Evolutionary conservation across 2,329 filamentous ascomycete species (phyloP).

Genomic region (Ophiocordyceps unilateralis): DNA sequence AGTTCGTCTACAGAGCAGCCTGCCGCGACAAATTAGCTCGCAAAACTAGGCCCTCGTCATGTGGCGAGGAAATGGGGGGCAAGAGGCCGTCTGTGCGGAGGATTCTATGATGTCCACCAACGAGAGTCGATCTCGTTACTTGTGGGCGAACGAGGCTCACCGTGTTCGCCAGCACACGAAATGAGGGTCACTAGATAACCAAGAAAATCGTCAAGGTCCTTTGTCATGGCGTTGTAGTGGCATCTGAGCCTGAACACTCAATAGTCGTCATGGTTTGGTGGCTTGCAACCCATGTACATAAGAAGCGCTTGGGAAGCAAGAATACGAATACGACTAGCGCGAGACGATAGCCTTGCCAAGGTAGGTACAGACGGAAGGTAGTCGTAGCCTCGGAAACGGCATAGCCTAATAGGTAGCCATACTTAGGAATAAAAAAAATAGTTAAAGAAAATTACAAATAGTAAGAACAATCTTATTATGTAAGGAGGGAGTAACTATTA

Average conservation of each 20-base stretch:
- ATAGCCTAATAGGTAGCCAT: too few species aligned
- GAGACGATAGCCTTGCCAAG: too few species aligned
- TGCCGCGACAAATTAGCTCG: slow-evolving; percentile 2
- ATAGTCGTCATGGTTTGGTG: neutral
- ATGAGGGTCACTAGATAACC: slow-evolving; percentile 17
- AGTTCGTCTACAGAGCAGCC: slow-evolving; percentile 16
- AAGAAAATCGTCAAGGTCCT: slow-evolving; percentile 21
- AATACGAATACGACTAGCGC: too few species aligned
- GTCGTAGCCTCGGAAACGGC: too few species aligned
- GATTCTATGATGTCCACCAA: too few species aligned
- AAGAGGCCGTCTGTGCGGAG: neutral
- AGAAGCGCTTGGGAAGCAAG: too few species aligned
- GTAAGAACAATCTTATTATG: too few species aligned
- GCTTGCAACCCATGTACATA: too few species aligned
- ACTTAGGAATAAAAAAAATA: too few species aligned
- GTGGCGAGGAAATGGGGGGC: neutral
- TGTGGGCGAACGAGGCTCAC: slow-evolving; percentile 9
- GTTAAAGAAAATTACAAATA: too few species aligned
- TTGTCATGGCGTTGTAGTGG: slow-evolving; percentile 12
- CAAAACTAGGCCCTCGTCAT: neutral
- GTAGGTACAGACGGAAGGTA: too few species aligned
- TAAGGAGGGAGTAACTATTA: too few species aligned
- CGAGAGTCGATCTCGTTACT: neutral
- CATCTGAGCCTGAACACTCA: neutral
- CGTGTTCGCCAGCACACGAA: slow-evolving; percentile 20